Conservation (phyloP, 176 grass and related monocot species). For the Chloris gayana region DNA sequence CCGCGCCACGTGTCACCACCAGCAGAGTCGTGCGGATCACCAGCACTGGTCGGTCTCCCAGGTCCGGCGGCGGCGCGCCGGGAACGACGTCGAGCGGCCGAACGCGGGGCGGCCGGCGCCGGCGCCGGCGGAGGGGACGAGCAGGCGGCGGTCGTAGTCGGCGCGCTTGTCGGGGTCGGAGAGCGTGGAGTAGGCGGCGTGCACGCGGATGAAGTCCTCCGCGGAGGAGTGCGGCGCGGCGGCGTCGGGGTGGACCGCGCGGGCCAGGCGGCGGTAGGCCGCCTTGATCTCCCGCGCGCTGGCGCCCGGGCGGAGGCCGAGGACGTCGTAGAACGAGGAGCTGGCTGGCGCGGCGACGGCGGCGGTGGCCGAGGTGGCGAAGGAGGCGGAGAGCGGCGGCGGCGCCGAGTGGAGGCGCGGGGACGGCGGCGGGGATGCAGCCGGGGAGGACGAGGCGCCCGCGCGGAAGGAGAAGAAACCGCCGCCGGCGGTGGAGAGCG, state of each 20-base stretch:
- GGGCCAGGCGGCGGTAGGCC: conserved; percentile 62
- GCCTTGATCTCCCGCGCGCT: conserved; percentile 63
- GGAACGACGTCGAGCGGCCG: conserved; percentile 43
- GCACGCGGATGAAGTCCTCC: conserved; percentile 75
- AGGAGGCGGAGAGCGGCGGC: conserved; percentile 33
- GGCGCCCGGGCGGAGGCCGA: conserved; percentile 51
- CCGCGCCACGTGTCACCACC: neutral
- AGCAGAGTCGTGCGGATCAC: conserved; percentile 9
- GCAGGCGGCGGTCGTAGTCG: conserved; percentile 58
- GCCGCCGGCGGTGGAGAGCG: conserved; percentile 31
- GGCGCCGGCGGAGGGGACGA: conserved; percentile 11
- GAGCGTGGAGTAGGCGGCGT: conserved; percentile 63
- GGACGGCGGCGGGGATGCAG: conserved; percentile 19
- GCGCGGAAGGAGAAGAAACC: conserved; percentile 43
- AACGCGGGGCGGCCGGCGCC: neutral
- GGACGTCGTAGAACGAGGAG: conserved; percentile 64
- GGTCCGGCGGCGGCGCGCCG: conserved; percentile 43
- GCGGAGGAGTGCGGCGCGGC: conserved; percentile 25
- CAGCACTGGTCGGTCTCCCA: conserved; percentile 86
- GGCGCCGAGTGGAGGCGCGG: conserved; percentile 32
- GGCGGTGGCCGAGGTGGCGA: conserved; percentile 14
- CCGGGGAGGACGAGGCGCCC: neutral
- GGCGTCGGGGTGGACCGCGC: conserved; percentile 58
- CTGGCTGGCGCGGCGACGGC: neutral
- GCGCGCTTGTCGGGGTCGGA: conserved; percentile 64